Evolutionary conservation across 1,284 basidiomycete species (phyloP), one percentile per base, ranked within the genome.

Genomic region (Phenoliferia sp.): DNA sequence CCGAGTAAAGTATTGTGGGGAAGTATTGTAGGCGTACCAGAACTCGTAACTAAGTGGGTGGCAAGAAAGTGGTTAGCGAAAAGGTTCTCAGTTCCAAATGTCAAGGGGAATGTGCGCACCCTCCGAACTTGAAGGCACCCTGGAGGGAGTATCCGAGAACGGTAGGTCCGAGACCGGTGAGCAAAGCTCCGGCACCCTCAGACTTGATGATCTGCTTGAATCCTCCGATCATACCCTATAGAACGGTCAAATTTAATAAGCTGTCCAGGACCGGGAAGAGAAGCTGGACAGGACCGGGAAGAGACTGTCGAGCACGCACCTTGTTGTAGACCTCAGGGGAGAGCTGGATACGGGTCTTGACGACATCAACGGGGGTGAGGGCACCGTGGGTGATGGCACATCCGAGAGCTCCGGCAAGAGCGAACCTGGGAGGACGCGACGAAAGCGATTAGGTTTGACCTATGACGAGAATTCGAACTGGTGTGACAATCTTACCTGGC

Each of bases 91-190:
- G 12, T 44, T 22, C 39, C 39, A 44, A 22, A 44, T 44, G 22
- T 12, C 12, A 44, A 22, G 39, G 39, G 39, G 12, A 44, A 44
- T 12, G 39, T 12, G 22, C 39, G 39, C 22, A 44, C 39, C 39
- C 39, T 44, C 77, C 77, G 70, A 77, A 77, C 73, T 78, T 78
- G 67, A 71, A 70, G 59, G 77, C 73, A 52, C 77, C 77, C 69
- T 78, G 77, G 69, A 78, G 70, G 22, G 76, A 77, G 72, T 78
- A 78, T 65, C 77, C 77, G 70, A 77, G 68, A 59, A 73, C 67
- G 35, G 77, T 78, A 52, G 77, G 77, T 39, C 70, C 71, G 67
- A 77, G 64, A 64, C 77, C 77, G 60, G 77, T 78, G 71, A 73
- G 75, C 57, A 17, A 56, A n/a, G 31, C 17, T 12, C 9, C 17